Conservation (phyloP, 1,284 basidiomycete species). For the Schizophyllum commune region DNA sequence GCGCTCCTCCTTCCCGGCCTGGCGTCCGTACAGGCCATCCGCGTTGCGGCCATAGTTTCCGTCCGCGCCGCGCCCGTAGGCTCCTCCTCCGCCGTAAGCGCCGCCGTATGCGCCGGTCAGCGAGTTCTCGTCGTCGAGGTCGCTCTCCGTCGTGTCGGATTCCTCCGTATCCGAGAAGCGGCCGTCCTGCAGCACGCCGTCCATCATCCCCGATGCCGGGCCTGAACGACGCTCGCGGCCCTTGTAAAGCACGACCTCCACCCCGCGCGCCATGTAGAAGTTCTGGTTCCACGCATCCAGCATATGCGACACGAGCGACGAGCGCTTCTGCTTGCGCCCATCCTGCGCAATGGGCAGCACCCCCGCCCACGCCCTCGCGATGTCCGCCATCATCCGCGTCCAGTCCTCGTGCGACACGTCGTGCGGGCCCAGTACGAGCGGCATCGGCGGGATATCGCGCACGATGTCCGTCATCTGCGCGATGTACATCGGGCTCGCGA, state of each 20-base stretch:
- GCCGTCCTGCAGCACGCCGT: slow-evolving; percentile 43
- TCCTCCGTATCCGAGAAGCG: slow-evolving; percentile 30
- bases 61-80: slow-evolving; percentile 24
- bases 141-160: slow-evolving; percentile 30
- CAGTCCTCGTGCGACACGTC: slow-evolving; percentile 73
- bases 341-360: slow-evolving; percentile 54
- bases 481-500: slow-evolving; percentile 54
- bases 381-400: slow-evolving; percentile 66
- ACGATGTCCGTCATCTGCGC: slow-evolving; percentile 68
- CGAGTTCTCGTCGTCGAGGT: slow-evolving; percentile 25
- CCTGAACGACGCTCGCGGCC: slow-evolving; percentile 70
- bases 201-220: slow-evolving; percentile 40
- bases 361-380: slow-evolving; percentile 65
- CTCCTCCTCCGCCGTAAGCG: slow-evolving; percentile 26
- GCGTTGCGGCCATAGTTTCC: slow-evolving; percentile 28
- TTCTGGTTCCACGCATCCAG: slow-evolving; percentile 70
- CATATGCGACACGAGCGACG: slow-evolving; percentile 55
- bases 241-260: slow-evolving; percentile 69
- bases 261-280: slow-evolving; percentile 63
- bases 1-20: slow-evolving; percentile 49
- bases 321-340: slow-evolving; percentile 45
- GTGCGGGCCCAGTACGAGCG: slow-evolving; percentile 61
- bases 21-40: slow-evolving; percentile 37
- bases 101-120: slow-evolving; percentile 23
- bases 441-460: slow-evolving; percentile 59